phyloP scores from a whole-genome alignment of 345 rosid species.

The Ceriops decandra region DNA sequence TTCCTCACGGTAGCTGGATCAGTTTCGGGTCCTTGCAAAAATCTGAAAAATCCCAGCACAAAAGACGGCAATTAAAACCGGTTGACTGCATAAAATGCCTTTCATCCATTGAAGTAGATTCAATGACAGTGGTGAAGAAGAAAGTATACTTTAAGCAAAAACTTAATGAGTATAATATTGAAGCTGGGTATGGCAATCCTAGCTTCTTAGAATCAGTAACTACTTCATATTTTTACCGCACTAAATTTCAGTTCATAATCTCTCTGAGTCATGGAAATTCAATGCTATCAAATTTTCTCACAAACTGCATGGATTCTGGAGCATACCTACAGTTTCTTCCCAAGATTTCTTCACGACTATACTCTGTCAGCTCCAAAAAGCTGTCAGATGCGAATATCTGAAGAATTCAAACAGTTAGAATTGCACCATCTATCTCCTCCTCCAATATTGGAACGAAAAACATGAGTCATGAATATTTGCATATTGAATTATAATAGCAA shows the following conservation, averaged over 20 bases:
- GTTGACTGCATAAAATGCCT: background rate
- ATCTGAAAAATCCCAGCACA: conserved; percentile 37
- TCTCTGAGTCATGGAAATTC: background rate
- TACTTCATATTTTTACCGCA: no score
- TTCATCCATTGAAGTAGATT: background rate
- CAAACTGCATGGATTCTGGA: background rate
- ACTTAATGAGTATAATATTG: no score
- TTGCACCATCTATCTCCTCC: background rate
- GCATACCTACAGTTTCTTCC: conserved; percentile 92
- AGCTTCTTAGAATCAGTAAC: no score
- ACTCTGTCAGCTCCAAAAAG: conserved; percentile 94
- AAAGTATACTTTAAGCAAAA: no score
- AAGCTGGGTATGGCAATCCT: no score
- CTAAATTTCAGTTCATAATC: background rate
- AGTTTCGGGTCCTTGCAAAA: conserved; percentile 97
- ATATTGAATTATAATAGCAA: background rate
- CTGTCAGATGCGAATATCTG: conserved; percentile 99
- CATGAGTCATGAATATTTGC: background rate
- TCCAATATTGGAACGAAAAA: background rate
- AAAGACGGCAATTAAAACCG: background rate
- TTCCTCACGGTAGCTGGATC: conserved; percentile 87
- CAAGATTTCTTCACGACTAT: conserved; percentile 93
- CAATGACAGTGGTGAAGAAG: no score
- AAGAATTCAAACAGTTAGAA: conserved; percentile 14
- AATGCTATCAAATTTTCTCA: background rate